These are phyloP conservation scores for Tolypocladium tropicale DNA, from an alignment of 2,329 filamentous ascomycete genomes.

Conservation along the genomic window DNA sequence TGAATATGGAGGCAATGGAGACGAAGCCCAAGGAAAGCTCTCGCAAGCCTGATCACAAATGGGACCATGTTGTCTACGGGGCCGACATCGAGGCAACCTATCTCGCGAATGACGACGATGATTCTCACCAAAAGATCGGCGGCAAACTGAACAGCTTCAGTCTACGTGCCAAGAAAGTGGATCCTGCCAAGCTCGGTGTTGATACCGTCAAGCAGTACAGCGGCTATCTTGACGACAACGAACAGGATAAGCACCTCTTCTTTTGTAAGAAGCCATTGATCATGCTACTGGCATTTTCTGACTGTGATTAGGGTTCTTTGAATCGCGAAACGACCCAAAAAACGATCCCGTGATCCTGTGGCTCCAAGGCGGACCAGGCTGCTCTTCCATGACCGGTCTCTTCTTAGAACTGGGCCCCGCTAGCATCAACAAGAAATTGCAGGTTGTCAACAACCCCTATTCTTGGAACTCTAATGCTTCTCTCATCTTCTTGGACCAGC, in stretches of 20 bases:
- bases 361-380: slow-evolving; percentile 93
- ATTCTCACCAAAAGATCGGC: slow-evolving; percentile 73
- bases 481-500: slow-evolving; percentile 98
- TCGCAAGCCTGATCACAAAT: slow-evolving; percentile 69
- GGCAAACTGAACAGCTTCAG: slow-evolving; percentile 81
- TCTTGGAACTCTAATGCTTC: slow-evolving; percentile 97
- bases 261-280: too few species aligned
- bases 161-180: slow-evolving; percentile 82
- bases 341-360: slow-evolving; percentile 93
- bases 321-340: slow-evolving; percentile 93
- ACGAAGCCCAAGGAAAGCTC: slow-evolving; percentile 75
- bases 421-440: slow-evolving; percentile 72
- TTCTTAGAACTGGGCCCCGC: slow-evolving; percentile 98
- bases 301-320: slow-evolving; percentile 96
- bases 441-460: slow-evolving; percentile 75
- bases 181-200: slow-evolving; percentile 73
- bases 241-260: slow-evolving; percentile 95
- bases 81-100: slow-evolving; percentile 75
- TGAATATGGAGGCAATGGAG: slow-evolving; percentile 61
- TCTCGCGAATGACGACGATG: slow-evolving; percentile 63
- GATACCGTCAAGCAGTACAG: slow-evolving; percentile 97
- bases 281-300: too few species aligned
- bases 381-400: slow-evolving; percentile 90
- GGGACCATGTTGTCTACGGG: slow-evolving; percentile 87
- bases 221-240: slow-evolving; percentile 93